Evolutionary conservation across 257 asterid genomes (phyloP), one percentile per base, ranked within the genome.

Genomic region (Solanum tarijense): DNA sequence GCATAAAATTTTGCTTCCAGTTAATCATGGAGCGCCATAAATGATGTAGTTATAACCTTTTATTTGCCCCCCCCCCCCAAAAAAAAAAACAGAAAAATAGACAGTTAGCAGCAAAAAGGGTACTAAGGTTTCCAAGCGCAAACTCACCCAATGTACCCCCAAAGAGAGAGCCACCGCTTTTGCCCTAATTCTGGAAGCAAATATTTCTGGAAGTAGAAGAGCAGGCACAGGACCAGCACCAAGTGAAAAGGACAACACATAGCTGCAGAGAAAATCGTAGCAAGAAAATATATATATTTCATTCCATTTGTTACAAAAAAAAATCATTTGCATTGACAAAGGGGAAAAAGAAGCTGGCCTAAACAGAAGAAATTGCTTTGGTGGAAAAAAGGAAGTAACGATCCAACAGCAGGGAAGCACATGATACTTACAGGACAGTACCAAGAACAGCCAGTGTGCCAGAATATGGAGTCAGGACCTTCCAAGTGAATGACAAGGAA

Each of bases 211-310:
- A 87, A 96, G 98, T 85, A 96, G 94, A 89, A 96, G 99, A 87
- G 99, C 98, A 91, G 99, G 99, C 38, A 96, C 99, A 25, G 99
- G 99, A 87, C 99, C 99, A 88, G 99, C 99, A 43, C 99, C 99
- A 90, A 96, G 98, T 23, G 99, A 94, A 90, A 96, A 96, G 78
- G 98, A 95, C 69, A 95, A 83, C 13, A 96, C 98, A 9, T 96
- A 96, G 76, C 99, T 95, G 96, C 84, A 58, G 87, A 21, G 66
- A 66, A 21, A 18, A 20, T 25, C 86, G 29, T 46, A 46, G 20
- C 18, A 8, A 48, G 11, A 79, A 79, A 16, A 32, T 34, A 71
- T 73, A 34, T 79, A 79, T 29, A 48, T 48, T 29, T 81, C 3
- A 29, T 81, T 81, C 68, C 46, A 68, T 14, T 38, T 23, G 38